phyloP scores from a whole-genome alignment of 2,329 filamentous ascomycete genomes.

The Fragosphaeria purpurea region DNA sequence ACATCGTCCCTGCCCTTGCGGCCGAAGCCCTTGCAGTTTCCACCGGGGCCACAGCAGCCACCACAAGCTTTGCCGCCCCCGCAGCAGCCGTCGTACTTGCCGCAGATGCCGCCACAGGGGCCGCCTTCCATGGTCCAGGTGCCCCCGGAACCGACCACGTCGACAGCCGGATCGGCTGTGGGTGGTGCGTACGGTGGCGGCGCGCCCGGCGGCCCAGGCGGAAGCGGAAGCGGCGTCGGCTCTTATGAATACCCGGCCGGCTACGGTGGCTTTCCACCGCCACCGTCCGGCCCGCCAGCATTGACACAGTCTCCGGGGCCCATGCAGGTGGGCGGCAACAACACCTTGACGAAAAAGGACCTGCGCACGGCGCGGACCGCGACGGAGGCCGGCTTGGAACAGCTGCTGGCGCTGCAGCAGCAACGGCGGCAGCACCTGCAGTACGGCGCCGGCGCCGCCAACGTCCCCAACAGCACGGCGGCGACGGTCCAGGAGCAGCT shows the following conservation, averaged over 20 bases:
- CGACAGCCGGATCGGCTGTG: constrained; percentile 10
- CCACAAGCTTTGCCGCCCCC: neutral
- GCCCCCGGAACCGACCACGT: constrained; percentile 12
- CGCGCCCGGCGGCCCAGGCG: neutral
- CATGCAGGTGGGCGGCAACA: constrained; percentile 3
- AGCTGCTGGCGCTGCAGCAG: constrained; percentile 25
- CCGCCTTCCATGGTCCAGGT: constrained; percentile 9
- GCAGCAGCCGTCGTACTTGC: neutral
- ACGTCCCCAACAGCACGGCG: constrained; percentile 20
- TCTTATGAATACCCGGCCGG: too few species aligned
- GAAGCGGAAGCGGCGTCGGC: neutral
- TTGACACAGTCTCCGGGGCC: constrained; percentile 13
- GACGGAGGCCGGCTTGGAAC: constrained; percentile 23
- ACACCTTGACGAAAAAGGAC: constrained; percentile 6
- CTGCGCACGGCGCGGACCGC: constrained; percentile 14
- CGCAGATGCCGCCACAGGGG: neutral
- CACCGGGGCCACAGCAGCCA: neutral
- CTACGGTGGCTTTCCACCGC: neutral
- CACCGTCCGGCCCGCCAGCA: neutral
- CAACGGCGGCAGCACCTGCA: constrained; percentile 16
- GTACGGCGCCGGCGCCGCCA: constrained; percentile 14
- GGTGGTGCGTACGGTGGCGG: neutral
- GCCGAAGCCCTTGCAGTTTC: constrained; percentile 1
- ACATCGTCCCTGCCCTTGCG: neutral
- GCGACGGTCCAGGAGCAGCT: constrained; percentile 33